Conservation (phyloP, 768 basidiomycete species). For the Russula emetica region DNA sequence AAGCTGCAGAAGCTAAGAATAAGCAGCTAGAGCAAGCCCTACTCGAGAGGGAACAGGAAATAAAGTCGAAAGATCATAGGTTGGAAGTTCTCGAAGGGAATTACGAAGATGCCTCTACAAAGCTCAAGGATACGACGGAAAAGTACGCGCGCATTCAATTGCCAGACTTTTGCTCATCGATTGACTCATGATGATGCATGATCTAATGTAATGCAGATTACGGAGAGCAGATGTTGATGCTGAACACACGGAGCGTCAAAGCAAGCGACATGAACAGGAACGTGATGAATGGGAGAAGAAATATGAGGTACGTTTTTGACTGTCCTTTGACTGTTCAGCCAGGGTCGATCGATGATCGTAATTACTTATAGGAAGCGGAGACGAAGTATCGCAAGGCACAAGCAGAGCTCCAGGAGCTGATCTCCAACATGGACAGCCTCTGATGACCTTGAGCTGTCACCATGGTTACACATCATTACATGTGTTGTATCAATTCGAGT, state of each 20-base stretch:
- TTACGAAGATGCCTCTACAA: background rate
- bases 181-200: background rate
- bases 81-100: slow-evolving; percentile 10
- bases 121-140: background rate
- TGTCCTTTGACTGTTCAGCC: background rate
- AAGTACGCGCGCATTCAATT: background rate
- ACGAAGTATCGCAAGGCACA: slow-evolving; percentile 18
- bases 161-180: background rate
- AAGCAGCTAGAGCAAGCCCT: slow-evolving; percentile 21
- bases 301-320: slow-evolving; percentile 15
- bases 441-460: background rate
- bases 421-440: slow-evolving; percentile 23
- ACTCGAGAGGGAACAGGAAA: slow-evolving; percentile 20
- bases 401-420: slow-evolving; percentile 18
- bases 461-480: background rate
- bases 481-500: slow-evolving; percentile 9
- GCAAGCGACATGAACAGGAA: slow-evolving; percentile 19
- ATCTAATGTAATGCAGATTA: slow-evolving; percentile 1
- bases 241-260: slow-evolving; percentile 19
- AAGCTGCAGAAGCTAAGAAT: slow-evolving; percentile 7
- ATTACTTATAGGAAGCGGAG: slow-evolving; percentile 18
- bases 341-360: background rate
- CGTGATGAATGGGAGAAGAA: slow-evolving; percentile 19
- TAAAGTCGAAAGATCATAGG: slow-evolving; percentile 23
- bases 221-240: slow-evolving; percentile 15